Percentiles rank a stretch among this genome's conserved stretches.
phyloP scores from a whole-genome alignment of 345 rosid genomes.

The Brassica carinata region DNA sequence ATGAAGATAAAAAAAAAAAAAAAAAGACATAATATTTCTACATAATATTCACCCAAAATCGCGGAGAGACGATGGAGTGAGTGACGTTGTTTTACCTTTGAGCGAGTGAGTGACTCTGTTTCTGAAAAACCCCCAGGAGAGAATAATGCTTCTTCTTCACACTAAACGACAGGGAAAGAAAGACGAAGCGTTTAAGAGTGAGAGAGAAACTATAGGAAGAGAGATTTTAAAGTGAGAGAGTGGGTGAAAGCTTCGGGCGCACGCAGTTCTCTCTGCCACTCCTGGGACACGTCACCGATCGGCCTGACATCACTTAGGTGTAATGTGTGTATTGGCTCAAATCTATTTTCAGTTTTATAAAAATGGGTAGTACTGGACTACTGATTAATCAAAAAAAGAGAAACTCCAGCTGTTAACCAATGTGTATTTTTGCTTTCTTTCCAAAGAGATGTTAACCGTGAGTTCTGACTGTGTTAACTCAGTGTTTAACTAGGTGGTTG shows the following conservation, averaged over 20 bases:
- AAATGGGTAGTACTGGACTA: not conserved
- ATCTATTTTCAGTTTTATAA: not conserved
- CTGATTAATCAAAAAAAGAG: not conserved
- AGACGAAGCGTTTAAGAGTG: not conserved
- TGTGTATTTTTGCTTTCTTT: not conserved
- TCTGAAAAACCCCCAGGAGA: not conserved
- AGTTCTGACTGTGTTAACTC: not conserved
- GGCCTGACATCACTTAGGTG: not conserved
- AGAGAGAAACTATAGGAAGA: not conserved
- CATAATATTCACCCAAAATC: no score
- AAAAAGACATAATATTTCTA: no score
- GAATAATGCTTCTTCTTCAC: no score
- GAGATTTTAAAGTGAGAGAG: not conserved
- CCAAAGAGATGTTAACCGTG: not conserved
- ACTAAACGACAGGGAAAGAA: not conserved
- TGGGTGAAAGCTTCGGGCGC: slow-evolving; percentile 22
- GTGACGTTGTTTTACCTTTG: not conserved
- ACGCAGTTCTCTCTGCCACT: not conserved
- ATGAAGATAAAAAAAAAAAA: no score
- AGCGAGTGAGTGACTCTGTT: not conserved
- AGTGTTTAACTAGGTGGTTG: not conserved
- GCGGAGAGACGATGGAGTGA: not conserved
- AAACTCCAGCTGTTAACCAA: not conserved
- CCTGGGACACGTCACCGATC: not conserved
- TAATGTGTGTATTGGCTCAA: not conserved